These are phyloP conservation scores for Coemansia sp. DNA, from an alignment of 192 early-diverging fungal species.

Conservation along the genomic window DNA sequence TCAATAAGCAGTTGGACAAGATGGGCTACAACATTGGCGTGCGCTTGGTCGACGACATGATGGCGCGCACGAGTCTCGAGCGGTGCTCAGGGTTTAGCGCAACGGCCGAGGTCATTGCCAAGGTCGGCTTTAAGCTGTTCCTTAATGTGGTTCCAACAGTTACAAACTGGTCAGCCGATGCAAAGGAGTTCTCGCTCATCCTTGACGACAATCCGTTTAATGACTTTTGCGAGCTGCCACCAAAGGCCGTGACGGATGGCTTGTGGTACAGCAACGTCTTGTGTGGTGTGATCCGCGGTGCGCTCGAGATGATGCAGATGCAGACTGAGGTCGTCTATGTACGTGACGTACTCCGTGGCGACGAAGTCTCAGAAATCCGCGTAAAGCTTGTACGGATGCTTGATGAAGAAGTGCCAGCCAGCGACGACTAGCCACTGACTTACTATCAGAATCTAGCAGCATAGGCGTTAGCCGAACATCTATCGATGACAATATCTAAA, in stretches of 20 bases:
- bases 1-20: slow-evolving; percentile 97
- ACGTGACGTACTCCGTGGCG: slow-evolving; percentile 79
- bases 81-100: slow-evolving; percentile 85
- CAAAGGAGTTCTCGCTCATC: slow-evolving; percentile 90
- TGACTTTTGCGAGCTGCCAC: slow-evolving; percentile 97
- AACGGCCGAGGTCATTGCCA: slow-evolving; percentile 94
- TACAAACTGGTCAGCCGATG: slow-evolving; percentile 80
- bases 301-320: slow-evolving; percentile 97
- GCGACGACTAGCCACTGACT: slow-evolving; percentile 69
- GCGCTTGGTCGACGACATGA: slow-evolving; percentile 94
- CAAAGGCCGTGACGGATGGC: slow-evolving; percentile 70
- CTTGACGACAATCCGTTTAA: slow-evolving; percentile 96
- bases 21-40: slow-evolving; percentile 99
- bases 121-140: slow-evolving; percentile 97
- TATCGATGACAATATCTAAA: neutral
- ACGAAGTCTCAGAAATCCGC: slow-evolving; percentile 91
- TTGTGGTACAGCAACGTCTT: slow-evolving; percentile 98
- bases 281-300: slow-evolving; percentile 92
- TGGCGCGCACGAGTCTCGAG: slow-evolving; percentile 72
- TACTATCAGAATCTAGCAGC: neutral
- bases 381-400: slow-evolving; percentile 85
- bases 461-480: no score
- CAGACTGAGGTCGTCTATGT: slow-evolving; percentile 89
- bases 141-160: slow-evolving; percentile 88
- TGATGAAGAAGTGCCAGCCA: slow-evolving; percentile 95